Evolutionary conservation across 176 grass and related monocot genomes (phyloP).

Genomic region (Hordeum vulgare): MorexV3_pseudomolecules_assembly NC_058522.1:544386605-544387104

Average conservation of each 20-base stretch:
- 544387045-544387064: neutral
- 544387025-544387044: neutral
- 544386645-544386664: too few species aligned
- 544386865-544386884: neutral
- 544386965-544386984: neutral
- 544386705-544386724: too few species aligned
- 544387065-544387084: neutral
- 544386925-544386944: neutral
- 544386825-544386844: neutral
- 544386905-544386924: neutral
- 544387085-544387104: neutral
- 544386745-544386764: too few species aligned
- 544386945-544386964: neutral
- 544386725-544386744: too few species aligned
- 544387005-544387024: neutral
- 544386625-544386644: too few species aligned
- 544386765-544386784: too few species aligned
- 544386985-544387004: neutral
- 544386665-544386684: too few species aligned
- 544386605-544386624: too few species aligned
- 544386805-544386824: neutral
- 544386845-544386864: neutral
- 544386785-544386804: too few species aligned
- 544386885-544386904: neutral
- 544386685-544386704: too few species aligned